Conservation (phyloP, 441 rosid genomes). For the Pelargonium myrrhifolium region DNA sequence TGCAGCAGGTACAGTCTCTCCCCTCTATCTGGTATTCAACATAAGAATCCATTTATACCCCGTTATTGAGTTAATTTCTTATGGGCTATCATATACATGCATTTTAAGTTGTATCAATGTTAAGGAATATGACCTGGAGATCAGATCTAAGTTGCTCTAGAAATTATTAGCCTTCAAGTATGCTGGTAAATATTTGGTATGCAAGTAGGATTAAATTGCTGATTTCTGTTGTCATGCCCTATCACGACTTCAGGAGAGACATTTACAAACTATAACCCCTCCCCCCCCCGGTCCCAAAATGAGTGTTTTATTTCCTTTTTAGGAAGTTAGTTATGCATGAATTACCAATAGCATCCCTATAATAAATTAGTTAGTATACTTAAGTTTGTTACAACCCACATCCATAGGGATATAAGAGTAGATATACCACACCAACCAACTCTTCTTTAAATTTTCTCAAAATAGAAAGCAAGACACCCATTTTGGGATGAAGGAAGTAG, state of each 20-base stretch:
- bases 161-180: neutral
- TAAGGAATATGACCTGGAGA: neutral
- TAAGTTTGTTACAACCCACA: no score
- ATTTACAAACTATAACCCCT: neutral
- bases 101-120: neutral
- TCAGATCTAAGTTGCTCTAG: neutral
- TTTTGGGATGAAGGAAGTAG: neutral
- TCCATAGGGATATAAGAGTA: no score
- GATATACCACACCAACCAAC: no score
- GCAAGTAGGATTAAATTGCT: neutral
- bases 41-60: neutral
- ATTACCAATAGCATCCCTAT: no score
- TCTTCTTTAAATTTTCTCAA: no score
- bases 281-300: neutral
- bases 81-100: neutral
- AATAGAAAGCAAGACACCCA: neutral
- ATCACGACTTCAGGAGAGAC: neutral
- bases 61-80: conserved; percentile 8
- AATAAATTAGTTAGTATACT: no score
- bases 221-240: neutral
- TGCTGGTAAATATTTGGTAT: neutral
- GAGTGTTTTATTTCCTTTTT: neutral
- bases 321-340: no score
- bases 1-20: conserved; percentile 62
- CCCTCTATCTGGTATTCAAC: neutral